Evolutionary conservation across 2,329 filamentous ascomycete genomes (phyloP).

Genomic region (Fusarium verrucosum): DNA sequence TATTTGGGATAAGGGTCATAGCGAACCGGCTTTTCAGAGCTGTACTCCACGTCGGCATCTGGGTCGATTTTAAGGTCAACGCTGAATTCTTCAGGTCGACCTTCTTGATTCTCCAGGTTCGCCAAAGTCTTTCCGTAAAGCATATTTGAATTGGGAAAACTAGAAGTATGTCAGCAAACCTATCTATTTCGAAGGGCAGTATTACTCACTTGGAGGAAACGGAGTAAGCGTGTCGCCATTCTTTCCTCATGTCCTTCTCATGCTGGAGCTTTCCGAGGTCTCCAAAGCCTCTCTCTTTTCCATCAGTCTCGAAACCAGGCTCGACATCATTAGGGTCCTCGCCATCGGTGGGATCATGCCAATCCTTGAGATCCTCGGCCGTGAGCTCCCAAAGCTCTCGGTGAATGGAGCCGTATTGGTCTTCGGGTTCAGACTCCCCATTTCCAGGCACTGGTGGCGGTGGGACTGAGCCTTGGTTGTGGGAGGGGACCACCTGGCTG

Average conservation of each 20-base stretch:
- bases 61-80: conserved; percentile 48
- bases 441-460: conserved; percentile 3
- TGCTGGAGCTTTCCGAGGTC: conserved; percentile 49
- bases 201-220: conserved; percentile 53
- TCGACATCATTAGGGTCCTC: conserved; percentile 50
- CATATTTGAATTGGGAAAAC: conserved; percentile 56
- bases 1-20: conserved; percentile 80
- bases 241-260: conserved; percentile 56
- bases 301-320: conserved; percentile 51
- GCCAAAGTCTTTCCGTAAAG: conserved; percentile 67
- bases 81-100: conserved; percentile 47
- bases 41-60: conserved; percentile 53
- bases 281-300: conserved; percentile 47
- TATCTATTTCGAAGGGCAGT: conserved; percentile 1
- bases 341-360: conserved; percentile 49
- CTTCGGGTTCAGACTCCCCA: conserved; percentile 11
- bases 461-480: conserved; percentile 7
- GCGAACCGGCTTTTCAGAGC: conserved; percentile 59
- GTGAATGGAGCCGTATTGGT: conserved; percentile 19
- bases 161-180: conserved; percentile 45
- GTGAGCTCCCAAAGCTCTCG: conserved; percentile 49
- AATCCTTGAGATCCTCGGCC: conserved; percentile 49
- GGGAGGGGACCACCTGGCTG: conserved; percentile 47
- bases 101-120: conserved; percentile 55
- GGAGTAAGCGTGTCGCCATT: conserved; percentile 54